phyloP scores from a whole-genome alignment of 192 early-diverging fungal genomes.

The Entomortierella beljakovae region DNA sequence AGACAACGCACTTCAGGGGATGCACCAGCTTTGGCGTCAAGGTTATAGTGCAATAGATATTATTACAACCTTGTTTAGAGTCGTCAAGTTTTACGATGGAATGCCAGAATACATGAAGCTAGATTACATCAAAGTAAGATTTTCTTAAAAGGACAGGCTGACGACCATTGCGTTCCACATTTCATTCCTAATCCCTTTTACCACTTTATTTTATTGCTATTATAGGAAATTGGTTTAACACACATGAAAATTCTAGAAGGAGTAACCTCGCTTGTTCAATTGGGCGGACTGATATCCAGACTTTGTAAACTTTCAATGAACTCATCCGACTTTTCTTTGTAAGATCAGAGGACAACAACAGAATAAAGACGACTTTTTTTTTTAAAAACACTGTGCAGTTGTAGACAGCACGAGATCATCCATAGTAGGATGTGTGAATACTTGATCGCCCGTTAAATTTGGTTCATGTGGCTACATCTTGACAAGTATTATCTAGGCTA shows the following conservation, averaged over 20 bases:
- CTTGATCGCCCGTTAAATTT: no score
- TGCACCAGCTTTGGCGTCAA: constrained; percentile 80
- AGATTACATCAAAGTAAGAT: constrained; percentile 82
- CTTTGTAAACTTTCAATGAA: constrained; percentile 62
- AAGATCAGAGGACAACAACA: not conserved
- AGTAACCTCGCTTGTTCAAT: constrained; percentile 84
- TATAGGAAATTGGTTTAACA: constrained; percentile 89
- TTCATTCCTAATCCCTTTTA: no score
- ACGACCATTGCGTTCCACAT: no score
- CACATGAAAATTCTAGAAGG: constrained; percentile 96
- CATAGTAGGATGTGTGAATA: no score
- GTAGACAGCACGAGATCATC: no score
- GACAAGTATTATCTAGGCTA: no score
- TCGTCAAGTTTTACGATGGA: constrained; percentile 80
- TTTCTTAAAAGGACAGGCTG: not conserved
- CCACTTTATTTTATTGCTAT: no score
- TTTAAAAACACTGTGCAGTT: no score
- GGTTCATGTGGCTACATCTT: no score
- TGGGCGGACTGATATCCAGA: constrained; percentile 84
- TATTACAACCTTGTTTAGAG: constrained; percentile 91
- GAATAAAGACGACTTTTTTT: not conserved
- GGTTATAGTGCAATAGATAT: constrained; percentile 95
- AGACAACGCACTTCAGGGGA: constrained; percentile 73
- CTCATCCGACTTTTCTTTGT: constrained; percentile 40
- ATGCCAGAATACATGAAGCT: constrained; percentile 87